Conservation (phyloP, 2,329 filamentous ascomycete genomes). For the Diaporthe eres region DNA sequence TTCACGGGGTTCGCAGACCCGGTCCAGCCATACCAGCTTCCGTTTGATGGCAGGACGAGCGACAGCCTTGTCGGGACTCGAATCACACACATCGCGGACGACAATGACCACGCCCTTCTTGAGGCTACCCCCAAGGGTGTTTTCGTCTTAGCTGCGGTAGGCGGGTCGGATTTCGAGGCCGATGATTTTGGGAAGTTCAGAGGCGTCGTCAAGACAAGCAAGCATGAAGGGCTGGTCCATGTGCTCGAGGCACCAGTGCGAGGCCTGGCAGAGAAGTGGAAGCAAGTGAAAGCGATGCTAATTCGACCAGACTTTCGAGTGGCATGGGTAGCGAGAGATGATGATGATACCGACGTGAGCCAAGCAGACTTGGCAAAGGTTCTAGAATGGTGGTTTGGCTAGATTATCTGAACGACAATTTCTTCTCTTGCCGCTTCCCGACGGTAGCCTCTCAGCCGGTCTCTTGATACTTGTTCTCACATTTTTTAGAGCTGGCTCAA, state of each 20-base stretch:
- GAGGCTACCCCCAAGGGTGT: slow-evolving; percentile 34
- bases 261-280: slow-evolving; percentile 26
- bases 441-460: not conserved
- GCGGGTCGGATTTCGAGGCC: not conserved
- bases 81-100: slow-evolving; percentile 23
- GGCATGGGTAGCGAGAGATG: slow-evolving; percentile 34
- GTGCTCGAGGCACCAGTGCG: not conserved
- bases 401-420: not conserved
- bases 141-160: slow-evolving; percentile 29
- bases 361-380: not conserved
- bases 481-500: rapidly evolving
- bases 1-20: slow-evolving; percentile 38
- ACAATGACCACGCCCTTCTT: slow-evolving; percentile 4
- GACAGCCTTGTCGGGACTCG: slow-evolving; percentile 28
- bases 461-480: not conserved
- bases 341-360: not conserved
- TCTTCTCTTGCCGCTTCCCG: not conserved
- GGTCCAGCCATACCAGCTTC: slow-evolving; percentile 31
- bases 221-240: not conserved
- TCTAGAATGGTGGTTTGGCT: slow-evolving; percentile 36
- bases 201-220: not conserved
- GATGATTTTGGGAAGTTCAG: not conserved
- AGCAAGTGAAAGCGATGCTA: slow-evolving; percentile 21
- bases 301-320: slow-evolving; percentile 39
- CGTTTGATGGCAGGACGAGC: not conserved